Base-by-base conservation (phyloP, 2,329 filamentous ascomycete species). In the Penicillium sp. region DNA sequence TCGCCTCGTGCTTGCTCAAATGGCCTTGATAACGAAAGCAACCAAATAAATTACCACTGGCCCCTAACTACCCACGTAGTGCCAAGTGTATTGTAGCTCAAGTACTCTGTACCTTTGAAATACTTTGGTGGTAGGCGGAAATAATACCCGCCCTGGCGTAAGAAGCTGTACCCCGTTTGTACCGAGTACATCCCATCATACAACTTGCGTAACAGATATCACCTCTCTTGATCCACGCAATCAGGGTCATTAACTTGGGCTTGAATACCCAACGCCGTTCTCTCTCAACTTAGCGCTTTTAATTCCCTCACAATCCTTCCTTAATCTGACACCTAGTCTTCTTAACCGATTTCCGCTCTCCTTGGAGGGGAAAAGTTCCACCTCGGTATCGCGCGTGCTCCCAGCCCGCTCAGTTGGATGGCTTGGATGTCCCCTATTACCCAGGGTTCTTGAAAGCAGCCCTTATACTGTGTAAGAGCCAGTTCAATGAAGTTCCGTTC, bases 301-400 rank as follows among this genome's bases (percentile, higher is more conserved):
- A 25, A 39, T 51, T 57, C 49, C 45, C 27, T 49, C 42, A 56
- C 50, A 33, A 31, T 17, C 49, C 13, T 43, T 31, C 27, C 29
- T 27, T 36, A 29, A 50, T 33, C 49, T 25, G 31, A 43, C 19
- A 45, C 19, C 42, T 49, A 33, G 33, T 42, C 45, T 49, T 27
- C 38, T 21, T n/a, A 50, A 49, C 47, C 54, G 29, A 58, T 53
- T 59, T 35, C 51, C 55, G 44, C 55, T 59, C 55, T 60, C 19
- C 57, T 61, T 55, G 52, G 50, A 62, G 55, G 54, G 61, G 54
- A 54, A 55, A 53, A 41, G 54, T 55, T 60, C 62, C 64, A 62
- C 67, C 61, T 66, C 61, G 55, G 58, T 67, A 69, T 69, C 68
- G 69, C 66, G 69, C 69, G 66, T 49, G 47, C 36, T 51, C 66